Evolutionary conservation across 2,329 filamentous ascomycete species (phyloP).

Genomic region (Leptographium lundbergii): DNA sequence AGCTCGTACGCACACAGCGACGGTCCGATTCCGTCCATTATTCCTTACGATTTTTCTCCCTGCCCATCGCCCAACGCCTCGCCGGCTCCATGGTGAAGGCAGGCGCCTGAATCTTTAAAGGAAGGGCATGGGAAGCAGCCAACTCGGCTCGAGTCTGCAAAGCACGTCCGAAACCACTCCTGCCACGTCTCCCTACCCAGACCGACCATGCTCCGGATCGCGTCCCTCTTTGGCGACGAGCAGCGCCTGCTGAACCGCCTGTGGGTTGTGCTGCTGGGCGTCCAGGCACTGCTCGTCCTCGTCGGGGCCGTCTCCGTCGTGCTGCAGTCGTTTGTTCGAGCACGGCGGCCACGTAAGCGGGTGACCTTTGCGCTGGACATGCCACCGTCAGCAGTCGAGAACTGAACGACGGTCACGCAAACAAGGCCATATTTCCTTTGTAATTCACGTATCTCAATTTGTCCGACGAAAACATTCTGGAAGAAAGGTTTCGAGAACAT

Average conservation of each 20-base stretch:
- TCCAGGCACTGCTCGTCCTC: conserved; percentile 18
- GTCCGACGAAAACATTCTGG: no score
- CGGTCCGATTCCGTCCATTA: no score
- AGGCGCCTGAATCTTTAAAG: no score
- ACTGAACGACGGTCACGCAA: not conserved
- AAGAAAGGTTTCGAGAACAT: no score
- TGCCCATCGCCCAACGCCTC: no score
- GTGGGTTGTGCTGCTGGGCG: conserved; percentile 17
- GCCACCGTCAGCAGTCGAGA: not conserved
- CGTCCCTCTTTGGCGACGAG: conserved; percentile 15
- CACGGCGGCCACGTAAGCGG: not conserved
- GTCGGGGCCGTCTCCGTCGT: conserved; percentile 5
- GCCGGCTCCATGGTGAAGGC: no score
- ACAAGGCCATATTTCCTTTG: no score
- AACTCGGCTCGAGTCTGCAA: no score
- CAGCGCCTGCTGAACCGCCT: conserved; percentile 18
- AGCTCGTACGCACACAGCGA: not conserved
- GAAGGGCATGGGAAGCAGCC: no score
- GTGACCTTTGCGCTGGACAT: conserved; percentile 1
- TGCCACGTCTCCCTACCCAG: not conserved
- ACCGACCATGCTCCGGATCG: conserved; percentile 9
- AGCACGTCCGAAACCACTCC: not conserved
- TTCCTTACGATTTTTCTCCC: no score
- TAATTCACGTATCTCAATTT: no score
- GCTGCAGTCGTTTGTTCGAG: not conserved